Conservation (phyloP, 371 early-diverging fungal species). For the Rhizomucor miehei region DNA sequence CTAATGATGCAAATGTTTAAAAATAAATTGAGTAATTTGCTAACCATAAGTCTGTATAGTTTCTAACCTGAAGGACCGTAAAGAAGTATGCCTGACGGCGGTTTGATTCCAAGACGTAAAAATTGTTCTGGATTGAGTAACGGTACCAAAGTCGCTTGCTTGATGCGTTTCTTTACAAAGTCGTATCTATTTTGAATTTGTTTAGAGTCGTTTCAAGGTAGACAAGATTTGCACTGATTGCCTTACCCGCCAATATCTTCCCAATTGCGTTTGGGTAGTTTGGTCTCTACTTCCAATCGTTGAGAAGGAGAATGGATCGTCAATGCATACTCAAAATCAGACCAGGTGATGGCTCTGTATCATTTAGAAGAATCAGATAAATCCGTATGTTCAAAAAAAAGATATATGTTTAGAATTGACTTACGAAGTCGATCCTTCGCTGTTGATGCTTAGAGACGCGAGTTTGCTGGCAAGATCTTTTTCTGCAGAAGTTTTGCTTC, state of each 20-base stretch:
- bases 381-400: constrained; percentile 1
- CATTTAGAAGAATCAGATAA: no score
- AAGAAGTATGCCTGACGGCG: constrained; percentile 78
- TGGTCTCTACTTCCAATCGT: constrained; percentile 47
- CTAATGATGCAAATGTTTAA: constrained; percentile 30
- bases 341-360: constrained; percentile 18
- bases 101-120: constrained; percentile 64
- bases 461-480: constrained; percentile 8
- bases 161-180: constrained; percentile 61
- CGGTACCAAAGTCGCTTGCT: constrained; percentile 74
- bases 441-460: no score
- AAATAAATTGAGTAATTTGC: background rate
- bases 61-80: constrained; percentile 86
- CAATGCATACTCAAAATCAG: constrained; percentile 48
- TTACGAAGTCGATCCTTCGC: no score
- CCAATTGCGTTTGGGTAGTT: constrained; percentile 39
- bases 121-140: constrained; percentile 61
- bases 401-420: background rate
- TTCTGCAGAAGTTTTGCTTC: constrained; percentile 13
- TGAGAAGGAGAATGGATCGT: constrained; percentile 46
- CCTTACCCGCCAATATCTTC: constrained; percentile 55
- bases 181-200: constrained; percentile 46
- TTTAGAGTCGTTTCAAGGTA: no score
- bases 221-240: no score
- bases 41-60: no score